Conservation (phyloP, 2,329 filamentous ascomycete genomes). For the Cercospora sp. region DNA sequence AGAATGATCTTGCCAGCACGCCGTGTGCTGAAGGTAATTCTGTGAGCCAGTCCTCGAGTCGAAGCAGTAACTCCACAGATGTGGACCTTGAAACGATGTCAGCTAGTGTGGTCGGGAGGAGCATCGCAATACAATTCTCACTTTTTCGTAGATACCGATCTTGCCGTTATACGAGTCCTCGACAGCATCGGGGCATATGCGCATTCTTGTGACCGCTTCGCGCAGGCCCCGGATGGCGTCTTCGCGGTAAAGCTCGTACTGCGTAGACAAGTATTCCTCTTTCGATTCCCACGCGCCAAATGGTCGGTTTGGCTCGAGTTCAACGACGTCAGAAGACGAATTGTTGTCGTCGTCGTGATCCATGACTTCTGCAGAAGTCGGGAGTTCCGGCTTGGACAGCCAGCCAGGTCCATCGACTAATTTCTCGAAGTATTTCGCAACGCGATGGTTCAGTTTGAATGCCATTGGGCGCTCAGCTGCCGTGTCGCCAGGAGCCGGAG, state of each 20-base stretch:
- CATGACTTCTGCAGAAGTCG: constrained; percentile 56
- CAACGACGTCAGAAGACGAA: constrained; percentile 22
- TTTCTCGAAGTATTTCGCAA: constrained; percentile 33
- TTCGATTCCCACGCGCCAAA: constrained; percentile 60
- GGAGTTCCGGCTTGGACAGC: constrained; percentile 53
- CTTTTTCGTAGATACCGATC: constrained; percentile 68
- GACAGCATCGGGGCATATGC: constrained; percentile 52
- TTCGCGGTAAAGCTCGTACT: constrained; percentile 74
- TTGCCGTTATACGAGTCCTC: constrained; percentile 51
- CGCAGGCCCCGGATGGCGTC: constrained; percentile 71
- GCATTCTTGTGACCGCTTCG: constrained; percentile 61
- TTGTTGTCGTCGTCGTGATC: constrained; percentile 15
- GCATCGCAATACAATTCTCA: constrained; percentile 39
- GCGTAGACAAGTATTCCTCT: constrained; percentile 66
- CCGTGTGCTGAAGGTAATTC: constrained; percentile 69
- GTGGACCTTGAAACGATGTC: constrained; percentile 55
- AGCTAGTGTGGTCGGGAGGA: constrained; percentile 16
- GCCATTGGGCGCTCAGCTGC: constrained; percentile 29
- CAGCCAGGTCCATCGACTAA: constrained; percentile 30
- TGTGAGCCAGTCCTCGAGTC: constrained; percentile 61
- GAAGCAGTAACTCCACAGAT: constrained; percentile 66
- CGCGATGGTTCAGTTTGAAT: constrained; percentile 30
- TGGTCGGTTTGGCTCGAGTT: constrained; percentile 51
- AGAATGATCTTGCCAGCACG: constrained; percentile 65
- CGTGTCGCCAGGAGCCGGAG: neutral